Conservation (phyloP, 139 green algal species). For the Choricystis sp. region DNA sequence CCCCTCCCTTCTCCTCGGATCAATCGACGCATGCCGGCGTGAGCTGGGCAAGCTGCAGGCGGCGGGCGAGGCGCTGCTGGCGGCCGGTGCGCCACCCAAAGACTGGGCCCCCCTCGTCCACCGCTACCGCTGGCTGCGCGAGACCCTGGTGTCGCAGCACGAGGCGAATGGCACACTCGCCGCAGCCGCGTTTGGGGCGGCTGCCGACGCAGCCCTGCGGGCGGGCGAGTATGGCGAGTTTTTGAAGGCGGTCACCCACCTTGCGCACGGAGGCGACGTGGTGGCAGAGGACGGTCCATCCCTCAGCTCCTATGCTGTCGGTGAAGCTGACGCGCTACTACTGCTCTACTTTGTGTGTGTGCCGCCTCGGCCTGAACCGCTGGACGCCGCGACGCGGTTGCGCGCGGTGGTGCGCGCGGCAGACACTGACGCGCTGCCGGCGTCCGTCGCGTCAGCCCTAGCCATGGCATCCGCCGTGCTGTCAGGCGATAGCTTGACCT, state of each 20-base stretch:
- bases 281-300: not conserved
- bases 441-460: too few species aligned
- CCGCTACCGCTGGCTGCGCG: not conserved
- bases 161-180: not conserved
- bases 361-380: too few species aligned
- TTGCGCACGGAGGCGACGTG: not conserved
- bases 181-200: not conserved
- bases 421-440: too few species aligned
- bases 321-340: too few species aligned
- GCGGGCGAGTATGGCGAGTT: not conserved
- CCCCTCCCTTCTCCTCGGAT: not conserved
- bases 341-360: too few species aligned
- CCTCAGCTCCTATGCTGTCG: too few species aligned
- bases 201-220: not conserved
- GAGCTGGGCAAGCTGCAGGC: not conserved
- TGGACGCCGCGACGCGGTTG: too few species aligned
- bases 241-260: not conserved
- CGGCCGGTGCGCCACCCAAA: not conserved
- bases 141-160: not conserved
- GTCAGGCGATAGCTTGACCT: too few species aligned
- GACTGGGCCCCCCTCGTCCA: not conserved
- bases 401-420: too few species aligned
- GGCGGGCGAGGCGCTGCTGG: not conserved
- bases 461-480: too few species aligned
- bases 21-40: not conserved